phyloP scores from a whole-genome alignment of 192 early-diverging fungal genomes.

The Coemansia sp. region DNA sequence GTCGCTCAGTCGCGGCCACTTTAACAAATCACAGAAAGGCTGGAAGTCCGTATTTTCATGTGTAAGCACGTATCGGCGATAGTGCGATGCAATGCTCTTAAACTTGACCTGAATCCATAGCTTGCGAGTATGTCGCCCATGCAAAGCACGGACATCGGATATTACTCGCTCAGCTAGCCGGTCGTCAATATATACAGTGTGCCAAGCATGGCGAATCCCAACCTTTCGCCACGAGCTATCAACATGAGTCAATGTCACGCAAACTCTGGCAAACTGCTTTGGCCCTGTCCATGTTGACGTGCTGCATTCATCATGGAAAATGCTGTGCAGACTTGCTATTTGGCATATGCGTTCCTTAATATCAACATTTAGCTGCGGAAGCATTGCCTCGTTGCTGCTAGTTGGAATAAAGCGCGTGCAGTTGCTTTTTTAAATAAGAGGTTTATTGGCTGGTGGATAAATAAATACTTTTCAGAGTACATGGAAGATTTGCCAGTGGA shows the following conservation, averaged over 20 bases:
- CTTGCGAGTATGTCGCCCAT: conserved; percentile 35
- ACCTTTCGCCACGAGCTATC: conserved; percentile 36
- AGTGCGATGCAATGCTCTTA: conserved; percentile 35
- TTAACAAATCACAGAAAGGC: conserved; percentile 35
- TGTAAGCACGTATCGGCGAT: conserved; percentile 35
- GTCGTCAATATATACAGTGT: conserved; percentile 37
- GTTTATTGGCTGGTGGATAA: too few relatives aligned
- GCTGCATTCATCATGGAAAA: too few relatives aligned
- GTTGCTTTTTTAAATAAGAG: background rate
- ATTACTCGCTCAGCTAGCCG: conserved; percentile 1
- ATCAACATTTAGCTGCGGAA: conserved; percentile 25
- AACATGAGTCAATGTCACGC: conserved; percentile 26
- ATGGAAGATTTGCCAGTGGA: background rate
- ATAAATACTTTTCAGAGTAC: too few relatives aligned
- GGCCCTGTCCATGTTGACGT: background rate
- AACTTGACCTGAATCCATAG: conserved; percentile 36
- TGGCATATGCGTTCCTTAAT: conserved; percentile 49
- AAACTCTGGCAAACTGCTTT: conserved; percentile 24
- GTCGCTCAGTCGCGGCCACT: conserved; percentile 32
- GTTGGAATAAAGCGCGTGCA: background rate
- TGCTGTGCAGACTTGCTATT: conserved; percentile 5
- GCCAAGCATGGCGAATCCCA: conserved; percentile 42
- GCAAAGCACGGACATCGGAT: conserved; percentile 3
- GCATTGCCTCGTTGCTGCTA: background rate
- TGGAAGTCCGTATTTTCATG: conserved; percentile 35